Percentiles rank a stretch among this genome's conserved stretches.
Evolutionary conservation across 2,329 filamentous ascomycete species (phyloP).

Genomic region (Sodiomyces alkalinus): DNA sequence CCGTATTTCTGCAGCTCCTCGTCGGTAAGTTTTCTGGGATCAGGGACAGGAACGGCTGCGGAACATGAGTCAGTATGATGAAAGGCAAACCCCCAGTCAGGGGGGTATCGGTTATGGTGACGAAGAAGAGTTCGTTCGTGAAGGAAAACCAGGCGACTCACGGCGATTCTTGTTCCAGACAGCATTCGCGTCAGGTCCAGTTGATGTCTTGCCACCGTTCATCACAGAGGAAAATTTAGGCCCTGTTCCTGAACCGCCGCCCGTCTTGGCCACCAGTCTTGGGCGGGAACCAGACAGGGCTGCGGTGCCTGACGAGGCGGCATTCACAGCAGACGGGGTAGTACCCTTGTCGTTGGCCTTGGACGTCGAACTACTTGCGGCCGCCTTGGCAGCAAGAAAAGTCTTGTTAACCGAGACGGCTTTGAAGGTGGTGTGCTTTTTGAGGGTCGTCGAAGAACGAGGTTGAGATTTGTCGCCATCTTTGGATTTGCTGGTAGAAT

Average conservation of each 20-base stretch:
- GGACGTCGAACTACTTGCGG: constrained; percentile 24
- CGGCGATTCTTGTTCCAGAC: constrained; percentile 87
- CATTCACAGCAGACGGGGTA: constrained; percentile 25
- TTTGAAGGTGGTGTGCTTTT: constrained; percentile 70
- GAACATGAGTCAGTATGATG: constrained; percentile 10
- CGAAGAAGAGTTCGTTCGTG: too few species aligned
- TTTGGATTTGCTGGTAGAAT: constrained; percentile 35
- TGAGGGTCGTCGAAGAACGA: constrained; percentile 43
- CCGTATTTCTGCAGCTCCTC: constrained; percentile 79
- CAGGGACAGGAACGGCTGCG: constrained; percentile 46
- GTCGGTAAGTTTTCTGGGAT: constrained; percentile 71
- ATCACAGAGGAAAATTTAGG: constrained; percentile 24
- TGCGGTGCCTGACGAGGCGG: constrained; percentile 28
- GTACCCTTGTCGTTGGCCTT: constrained; percentile 37
- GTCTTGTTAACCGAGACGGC: constrained; percentile 74
- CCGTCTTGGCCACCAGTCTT: constrained; percentile 62
- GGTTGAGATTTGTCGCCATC: constrained; percentile 44
- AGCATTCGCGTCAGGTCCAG: constrained; percentile 54
- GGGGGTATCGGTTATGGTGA: too few species aligned
- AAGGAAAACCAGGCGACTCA: too few species aligned
- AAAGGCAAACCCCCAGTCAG: too few species aligned
- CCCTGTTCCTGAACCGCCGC: constrained; percentile 38
- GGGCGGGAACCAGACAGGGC: constrained; percentile 43
- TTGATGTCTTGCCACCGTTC: constrained; percentile 42
- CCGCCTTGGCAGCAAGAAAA: constrained; percentile 59